Conservation (phyloP, 2,329 filamentous ascomycete species). For the Penicillium sp. region DNA sequence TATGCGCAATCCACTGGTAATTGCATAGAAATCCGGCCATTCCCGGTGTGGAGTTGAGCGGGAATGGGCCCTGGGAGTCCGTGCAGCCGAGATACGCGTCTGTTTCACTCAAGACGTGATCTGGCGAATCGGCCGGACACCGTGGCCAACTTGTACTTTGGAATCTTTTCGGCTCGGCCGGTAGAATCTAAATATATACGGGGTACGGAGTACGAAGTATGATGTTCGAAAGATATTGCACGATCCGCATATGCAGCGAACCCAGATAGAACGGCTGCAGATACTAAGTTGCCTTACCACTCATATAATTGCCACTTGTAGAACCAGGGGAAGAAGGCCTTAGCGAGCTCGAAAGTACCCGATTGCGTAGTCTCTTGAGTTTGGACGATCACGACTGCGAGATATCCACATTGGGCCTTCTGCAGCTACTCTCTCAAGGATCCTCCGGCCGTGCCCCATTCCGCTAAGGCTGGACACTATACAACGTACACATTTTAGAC, state of each 20-base stretch:
- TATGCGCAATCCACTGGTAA: not conserved
- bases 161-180: conserved; percentile 11
- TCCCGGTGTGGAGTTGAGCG: conserved; percentile 25
- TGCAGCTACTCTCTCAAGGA: conserved; percentile 17
- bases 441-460: conserved; percentile 5
- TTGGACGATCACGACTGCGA: conserved; percentile 6
- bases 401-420: conserved; percentile 19
- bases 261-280: conserved; percentile 7
- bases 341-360: conserved; percentile 11
- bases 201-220: not conserved
- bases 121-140: conserved; percentile 11
- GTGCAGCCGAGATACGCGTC: conserved; percentile 40
- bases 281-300: not conserved
- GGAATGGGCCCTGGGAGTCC: conserved; percentile 20
- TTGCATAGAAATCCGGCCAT: conserved; percentile 18
- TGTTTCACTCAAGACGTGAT: conserved; percentile 29
- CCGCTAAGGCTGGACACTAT: not conserved
- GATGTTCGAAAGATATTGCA: too few species aligned
- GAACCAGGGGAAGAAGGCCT: not conserved
- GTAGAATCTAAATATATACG: not conserved
- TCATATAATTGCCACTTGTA: not conserved
- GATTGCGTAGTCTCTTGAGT: conserved; percentile 16
- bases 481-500: conserved; percentile 14
- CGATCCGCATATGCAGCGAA: conserved; percentile 10
- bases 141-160: conserved; percentile 1